Conservation (phyloP, 2,329 filamentous ascomycete genomes). For the Talaromyces rugulosus region DNA sequence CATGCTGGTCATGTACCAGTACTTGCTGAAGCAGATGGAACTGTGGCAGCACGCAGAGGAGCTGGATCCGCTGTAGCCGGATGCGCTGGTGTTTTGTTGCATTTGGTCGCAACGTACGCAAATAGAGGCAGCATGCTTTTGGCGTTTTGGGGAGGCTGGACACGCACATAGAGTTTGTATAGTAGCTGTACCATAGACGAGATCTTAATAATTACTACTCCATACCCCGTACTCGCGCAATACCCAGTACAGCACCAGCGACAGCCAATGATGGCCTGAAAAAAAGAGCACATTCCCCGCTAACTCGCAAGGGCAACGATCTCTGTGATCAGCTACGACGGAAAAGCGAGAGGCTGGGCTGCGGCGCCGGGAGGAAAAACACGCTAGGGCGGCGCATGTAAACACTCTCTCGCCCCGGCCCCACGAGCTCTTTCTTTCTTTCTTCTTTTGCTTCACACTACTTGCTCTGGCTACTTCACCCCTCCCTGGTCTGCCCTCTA, state of each 20-base stretch:
- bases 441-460: neutral
- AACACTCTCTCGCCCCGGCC: conserved; percentile 19
- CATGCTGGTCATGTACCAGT: conserved; percentile 95
- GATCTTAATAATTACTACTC: neutral
- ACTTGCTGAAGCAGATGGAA: conserved; percentile 73
- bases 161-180: conserved; percentile 6
- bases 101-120: neutral
- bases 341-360: conserved; percentile 8
- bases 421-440: conserved; percentile 1
- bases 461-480: neutral
- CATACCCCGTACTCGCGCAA: neutral
- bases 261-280: neutral
- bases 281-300: neutral
- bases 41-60: conserved; percentile 3
- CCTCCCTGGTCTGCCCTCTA: neutral
- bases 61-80: neutral
- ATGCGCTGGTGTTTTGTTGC: neutral
- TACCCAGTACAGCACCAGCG: neutral
- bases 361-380: conserved; percentile 14
- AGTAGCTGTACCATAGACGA: neutral
- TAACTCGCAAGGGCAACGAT: neutral
- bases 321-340: neutral
- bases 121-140: conserved; percentile 13
- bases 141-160: conserved; percentile 9
- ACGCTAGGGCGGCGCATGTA: conserved; percentile 24